These are phyloP conservation scores for Cercospora berteroae DNA, from an alignment of 2,329 filamentous ascomycete species.

Conservation along the genomic window DNA sequence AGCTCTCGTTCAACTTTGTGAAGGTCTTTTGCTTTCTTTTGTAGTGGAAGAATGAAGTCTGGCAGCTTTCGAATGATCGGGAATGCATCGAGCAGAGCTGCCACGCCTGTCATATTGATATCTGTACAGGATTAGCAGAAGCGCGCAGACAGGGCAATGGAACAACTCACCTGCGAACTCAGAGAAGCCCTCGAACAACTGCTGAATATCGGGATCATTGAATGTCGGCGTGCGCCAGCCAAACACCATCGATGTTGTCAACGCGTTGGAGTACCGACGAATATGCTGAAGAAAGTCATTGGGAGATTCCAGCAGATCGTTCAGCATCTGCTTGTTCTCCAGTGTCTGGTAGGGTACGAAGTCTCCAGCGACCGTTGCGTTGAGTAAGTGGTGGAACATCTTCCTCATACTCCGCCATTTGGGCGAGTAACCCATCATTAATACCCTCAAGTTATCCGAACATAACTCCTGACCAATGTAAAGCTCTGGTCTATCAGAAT, in stretches of 20 bases:
- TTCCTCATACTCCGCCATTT: constrained; percentile 40
- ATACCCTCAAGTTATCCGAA: constrained; percentile 20
- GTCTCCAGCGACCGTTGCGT: constrained; percentile 43
- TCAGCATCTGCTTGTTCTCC: constrained; percentile 56
- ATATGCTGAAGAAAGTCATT: constrained; percentile 47
- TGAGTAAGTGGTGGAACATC: constrained; percentile 49
- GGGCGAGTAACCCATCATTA: constrained; percentile 28
- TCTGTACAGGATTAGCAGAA: constrained; percentile 12
- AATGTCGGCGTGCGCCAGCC: constrained; percentile 42
- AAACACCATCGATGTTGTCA: constrained; percentile 53
- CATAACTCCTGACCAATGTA: constrained; percentile 25
- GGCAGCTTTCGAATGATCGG: constrained; percentile 49
- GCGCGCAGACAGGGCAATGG: too few relatives aligned
- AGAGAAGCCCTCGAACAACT: constrained; percentile 46
- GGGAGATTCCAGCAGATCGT: constrained; percentile 48
- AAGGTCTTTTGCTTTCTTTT: constrained; percentile 26
- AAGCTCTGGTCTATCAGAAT: constrained; percentile 25
- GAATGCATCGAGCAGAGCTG: constrained; percentile 49
- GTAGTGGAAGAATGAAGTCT: constrained; percentile 33
- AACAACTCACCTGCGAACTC: constrained; percentile 38
- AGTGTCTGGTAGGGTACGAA: constrained; percentile 58
- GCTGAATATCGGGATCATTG: constrained; percentile 45
- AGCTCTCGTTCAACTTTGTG: constrained; percentile 26
- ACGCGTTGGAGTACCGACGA: constrained; percentile 49
- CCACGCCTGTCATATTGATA: constrained; percentile 44